Percentiles rank a stretch among this genome's conserved stretches.
phyloP scores from a whole-genome alignment of 73 alveolate genomes.

The Paramecium biaurelia region DNA sequence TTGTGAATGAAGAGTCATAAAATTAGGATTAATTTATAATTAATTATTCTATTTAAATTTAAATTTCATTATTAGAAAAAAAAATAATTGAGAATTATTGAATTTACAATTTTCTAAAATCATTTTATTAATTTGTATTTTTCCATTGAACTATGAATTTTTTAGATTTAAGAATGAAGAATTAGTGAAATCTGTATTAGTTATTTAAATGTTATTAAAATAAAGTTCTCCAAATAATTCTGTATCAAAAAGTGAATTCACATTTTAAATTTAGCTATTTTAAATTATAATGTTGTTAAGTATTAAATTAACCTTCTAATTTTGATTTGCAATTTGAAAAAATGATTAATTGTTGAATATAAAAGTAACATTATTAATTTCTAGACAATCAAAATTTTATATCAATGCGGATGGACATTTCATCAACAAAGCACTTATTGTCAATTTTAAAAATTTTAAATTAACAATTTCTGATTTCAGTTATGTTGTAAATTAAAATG shows the following conservation, averaged over 20 bases:
- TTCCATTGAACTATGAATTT: not conserved
- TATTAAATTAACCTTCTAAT: not conserved
- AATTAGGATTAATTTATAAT: no score
- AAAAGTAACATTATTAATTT: not conserved
- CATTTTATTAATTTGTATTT: no score
- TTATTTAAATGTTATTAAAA: no score
- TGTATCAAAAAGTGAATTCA: not conserved
- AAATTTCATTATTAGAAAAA: no score
- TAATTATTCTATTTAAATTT: no score
- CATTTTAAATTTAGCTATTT: not conserved
- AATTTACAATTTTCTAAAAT: not conserved
- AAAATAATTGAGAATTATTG: not conserved
- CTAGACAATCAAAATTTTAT: not conserved
- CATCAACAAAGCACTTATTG: no score
- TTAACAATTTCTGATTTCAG: not conserved
- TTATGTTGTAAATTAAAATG: not conserved
- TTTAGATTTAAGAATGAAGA: not conserved
- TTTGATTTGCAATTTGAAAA: not conserved
- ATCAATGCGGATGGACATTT: no score
- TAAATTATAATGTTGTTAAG: no score
- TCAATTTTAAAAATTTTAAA: no score
- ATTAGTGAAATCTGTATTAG: not conserved
- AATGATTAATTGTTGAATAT: no score
- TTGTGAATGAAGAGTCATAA: no score
- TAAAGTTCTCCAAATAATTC: not conserved